Conservation (phyloP, 257 asterid genomes). For the Datura wrightii region DNA sequence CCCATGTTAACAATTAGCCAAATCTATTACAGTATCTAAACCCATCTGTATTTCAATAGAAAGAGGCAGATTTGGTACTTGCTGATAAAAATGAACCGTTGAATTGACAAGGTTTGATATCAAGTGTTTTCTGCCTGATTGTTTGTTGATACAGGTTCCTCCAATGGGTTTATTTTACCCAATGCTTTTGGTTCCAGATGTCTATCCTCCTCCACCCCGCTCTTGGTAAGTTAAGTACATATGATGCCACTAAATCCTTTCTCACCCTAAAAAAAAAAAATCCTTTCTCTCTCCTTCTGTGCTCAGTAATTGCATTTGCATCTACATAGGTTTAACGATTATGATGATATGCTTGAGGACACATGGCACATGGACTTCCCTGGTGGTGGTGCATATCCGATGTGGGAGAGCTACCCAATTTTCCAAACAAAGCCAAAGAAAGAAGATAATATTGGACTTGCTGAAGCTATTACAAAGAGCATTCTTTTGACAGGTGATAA, state of each 20-base stretch:
- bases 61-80: conserved; percentile 1
- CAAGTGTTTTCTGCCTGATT: conserved; percentile 30
- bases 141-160: conserved; percentile 72
- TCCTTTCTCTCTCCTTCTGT: conserved; percentile 33
- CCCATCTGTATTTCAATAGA: conserved; percentile 5
- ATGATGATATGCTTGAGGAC: conserved; percentile 96
- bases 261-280: neutral
- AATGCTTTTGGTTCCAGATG: conserved; percentile 86
- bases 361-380: conserved; percentile 76
- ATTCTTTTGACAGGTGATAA: conserved; percentile 79
- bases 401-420: conserved; percentile 91
- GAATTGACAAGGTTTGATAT: neutral
- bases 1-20: conserved; percentile 12
- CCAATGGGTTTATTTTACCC: conserved; percentile 99
- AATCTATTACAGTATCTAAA: neutral
- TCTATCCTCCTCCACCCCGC: conserved; percentile 91
- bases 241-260: conserved; percentile 27
- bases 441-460: conserved; percentile 86
- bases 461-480: conserved; percentile 95
- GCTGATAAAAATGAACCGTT: conserved; percentile 14
- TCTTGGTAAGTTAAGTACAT: conserved; percentile 60
- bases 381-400: conserved; percentile 66
- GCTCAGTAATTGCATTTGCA: conserved; percentile 31
- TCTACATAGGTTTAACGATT: conserved; percentile 80
- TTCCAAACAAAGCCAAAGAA: conserved; percentile 76